Conservation (phyloP, 768 basidiomycete species). For the Boletus speciosus region DNA sequence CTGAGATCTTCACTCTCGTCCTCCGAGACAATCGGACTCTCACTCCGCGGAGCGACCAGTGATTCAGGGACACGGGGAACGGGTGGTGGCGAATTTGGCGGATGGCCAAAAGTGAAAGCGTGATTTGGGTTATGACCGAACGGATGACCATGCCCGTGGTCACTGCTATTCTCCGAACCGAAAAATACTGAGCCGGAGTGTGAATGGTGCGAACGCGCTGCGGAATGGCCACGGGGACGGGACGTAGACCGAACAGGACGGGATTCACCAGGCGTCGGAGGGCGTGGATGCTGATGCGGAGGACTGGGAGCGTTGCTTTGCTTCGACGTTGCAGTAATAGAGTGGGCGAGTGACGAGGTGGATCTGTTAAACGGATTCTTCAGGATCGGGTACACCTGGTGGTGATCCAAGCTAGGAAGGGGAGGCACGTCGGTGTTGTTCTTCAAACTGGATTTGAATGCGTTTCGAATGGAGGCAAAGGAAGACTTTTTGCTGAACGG, state of each 20-base stretch:
- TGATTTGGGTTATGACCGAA: constrained; percentile 29
- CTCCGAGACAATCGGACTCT: constrained; percentile 51
- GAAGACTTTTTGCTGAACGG: constrained; percentile 78
- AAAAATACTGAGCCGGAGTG: constrained; percentile 74
- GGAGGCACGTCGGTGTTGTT: constrained; percentile 67
- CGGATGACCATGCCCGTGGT: constrained; percentile 48
- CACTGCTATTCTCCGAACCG: constrained; percentile 67
- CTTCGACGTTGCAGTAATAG: constrained; percentile 37
- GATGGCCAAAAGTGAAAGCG: constrained; percentile 21
- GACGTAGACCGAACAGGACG: constrained; percentile 31
- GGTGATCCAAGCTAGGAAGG: constrained; percentile 62
- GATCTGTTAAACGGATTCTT: constrained; percentile 84
- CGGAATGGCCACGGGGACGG: constrained; percentile 55
- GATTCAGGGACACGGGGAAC: constrained; percentile 73
- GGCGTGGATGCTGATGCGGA: constrained; percentile 46
- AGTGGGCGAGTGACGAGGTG: constrained; percentile 64
- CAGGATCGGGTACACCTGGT: constrained; percentile 63
- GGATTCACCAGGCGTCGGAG: constrained; percentile 55
- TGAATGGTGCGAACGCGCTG: constrained; percentile 73
- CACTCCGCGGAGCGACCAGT: constrained; percentile 48
- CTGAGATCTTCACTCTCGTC: constrained; percentile 61
- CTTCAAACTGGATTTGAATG: constrained; percentile 62
- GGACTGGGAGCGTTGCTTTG: constrained; percentile 46
- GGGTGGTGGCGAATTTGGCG: constrained; percentile 63
- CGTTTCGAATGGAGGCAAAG: constrained; percentile 83